A percentile compares a stretch with the other conserved stretches of the same genome.
phyloP scores from a whole-genome alignment of 2,329 filamentous ascomycete species.

The Scytalidium lignicola region DNA sequence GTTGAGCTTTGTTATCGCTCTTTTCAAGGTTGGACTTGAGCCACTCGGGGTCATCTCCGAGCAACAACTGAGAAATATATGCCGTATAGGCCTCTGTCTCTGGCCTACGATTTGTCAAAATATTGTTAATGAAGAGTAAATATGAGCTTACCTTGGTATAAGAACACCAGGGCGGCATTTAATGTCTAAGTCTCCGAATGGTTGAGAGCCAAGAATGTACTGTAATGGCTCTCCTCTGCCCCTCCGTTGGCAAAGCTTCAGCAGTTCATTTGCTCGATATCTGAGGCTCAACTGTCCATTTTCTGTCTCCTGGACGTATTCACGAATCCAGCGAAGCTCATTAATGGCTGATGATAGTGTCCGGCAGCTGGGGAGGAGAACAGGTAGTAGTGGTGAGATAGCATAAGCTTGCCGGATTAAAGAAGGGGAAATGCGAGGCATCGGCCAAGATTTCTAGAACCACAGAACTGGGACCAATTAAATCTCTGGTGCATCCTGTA shows the following conservation, averaged over 20 bases:
- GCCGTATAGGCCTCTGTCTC: conserved; percentile 68
- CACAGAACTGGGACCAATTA: neutral
- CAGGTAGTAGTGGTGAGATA: conserved; percentile 50
- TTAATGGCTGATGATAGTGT: conserved; percentile 57
- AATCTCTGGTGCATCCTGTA: neutral
- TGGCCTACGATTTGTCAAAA: conserved; percentile 33
- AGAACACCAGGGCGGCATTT: conserved; percentile 71
- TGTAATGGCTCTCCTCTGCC: conserved; percentile 71
- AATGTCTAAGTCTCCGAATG: conserved; percentile 80
- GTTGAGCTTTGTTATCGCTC: conserved; percentile 7
- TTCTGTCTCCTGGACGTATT: conserved; percentile 40
- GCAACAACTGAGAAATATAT: conserved; percentile 45
- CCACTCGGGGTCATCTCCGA: neutral
- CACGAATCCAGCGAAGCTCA: conserved; percentile 69
- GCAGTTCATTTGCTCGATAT: conserved; percentile 18
- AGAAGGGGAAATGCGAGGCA: conserved; percentile 59
- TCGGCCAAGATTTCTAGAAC: conserved; percentile 21
- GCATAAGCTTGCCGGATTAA: conserved; percentile 49
- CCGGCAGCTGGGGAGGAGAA: conserved; percentile 59
- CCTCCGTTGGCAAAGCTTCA: conserved; percentile 42
- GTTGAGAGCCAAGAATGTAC: conserved; percentile 83
- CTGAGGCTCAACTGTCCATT: conserved; percentile 15
- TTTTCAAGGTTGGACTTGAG: conserved; percentile 1
- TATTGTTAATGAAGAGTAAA: neutral
- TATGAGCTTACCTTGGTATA: conserved; percentile 62